Conservation (phyloP, 106 monocot genomes). For the Chionographis japonica region DNA sequence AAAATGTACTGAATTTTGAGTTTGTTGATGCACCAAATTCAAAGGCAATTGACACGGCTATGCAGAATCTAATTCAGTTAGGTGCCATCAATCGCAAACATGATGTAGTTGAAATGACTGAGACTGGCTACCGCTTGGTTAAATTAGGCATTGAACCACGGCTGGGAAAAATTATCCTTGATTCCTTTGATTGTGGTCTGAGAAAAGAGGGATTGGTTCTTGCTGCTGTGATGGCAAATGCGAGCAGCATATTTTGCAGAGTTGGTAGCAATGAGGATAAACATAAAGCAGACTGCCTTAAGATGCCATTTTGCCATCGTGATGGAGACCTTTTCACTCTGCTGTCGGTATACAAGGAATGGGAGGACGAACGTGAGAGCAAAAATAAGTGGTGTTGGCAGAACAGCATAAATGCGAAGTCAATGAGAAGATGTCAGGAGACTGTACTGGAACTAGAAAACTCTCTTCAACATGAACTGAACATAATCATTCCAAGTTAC, state of each 20-base stretch:
- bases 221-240: slow-evolving; percentile 89
- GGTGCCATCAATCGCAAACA: slow-evolving; percentile 42
- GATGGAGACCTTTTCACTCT: slow-evolving; percentile 95
- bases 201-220: slow-evolving; percentile 81
- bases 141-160: slow-evolving; percentile 89
- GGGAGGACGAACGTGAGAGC: slow-evolving; percentile 52
- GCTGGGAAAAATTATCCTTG: slow-evolving; percentile 92
- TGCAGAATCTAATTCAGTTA: slow-evolving; percentile 63
- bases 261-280: slow-evolving; percentile 77
- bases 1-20: slow-evolving; percentile 69
- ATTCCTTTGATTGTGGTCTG: slow-evolving; percentile 47
- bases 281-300: slow-evolving; percentile 77
- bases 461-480: slow-evolving; percentile 65
- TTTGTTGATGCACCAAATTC: slow-evolving; percentile 84
- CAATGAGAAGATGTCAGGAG: slow-evolving; percentile 84
- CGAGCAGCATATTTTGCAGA: slow-evolving; percentile 90
- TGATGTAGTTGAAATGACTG: slow-evolving; percentile 51
- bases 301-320: slow-evolving; percentile 80
- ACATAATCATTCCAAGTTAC: slow-evolving; percentile 69
- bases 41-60: slow-evolving; percentile 62
- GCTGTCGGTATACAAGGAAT: slow-evolving; percentile 86
- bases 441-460: slow-evolving; percentile 72
- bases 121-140: slow-evolving; percentile 47
- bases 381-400: slow-evolving; percentile 88
- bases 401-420: slow-evolving; percentile 94